Evolutionary conservation across 2,329 filamentous ascomycete species (phyloP).

Genomic region (Ophiosphaerella narmari): DNA sequence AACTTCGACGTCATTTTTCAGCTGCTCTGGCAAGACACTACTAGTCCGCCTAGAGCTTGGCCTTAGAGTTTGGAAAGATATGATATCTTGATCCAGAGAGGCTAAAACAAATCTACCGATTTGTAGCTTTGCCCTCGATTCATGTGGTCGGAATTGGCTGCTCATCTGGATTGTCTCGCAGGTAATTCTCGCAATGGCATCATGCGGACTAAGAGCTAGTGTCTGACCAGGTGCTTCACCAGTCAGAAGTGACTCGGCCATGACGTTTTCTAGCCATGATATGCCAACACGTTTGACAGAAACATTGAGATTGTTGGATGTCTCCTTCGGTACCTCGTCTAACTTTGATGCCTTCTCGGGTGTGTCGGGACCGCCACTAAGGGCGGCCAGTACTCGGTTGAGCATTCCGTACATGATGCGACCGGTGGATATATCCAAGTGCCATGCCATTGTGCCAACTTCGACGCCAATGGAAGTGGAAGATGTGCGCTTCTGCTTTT

Average conservation of each 20-base stretch:
- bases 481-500: slow-evolving; percentile 17
- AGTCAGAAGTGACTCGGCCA: slow-evolving; percentile 27
- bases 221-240: slow-evolving; percentile 1
- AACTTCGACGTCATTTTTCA: slow-evolving; percentile 38
- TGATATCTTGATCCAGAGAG: slow-evolving; percentile 54
- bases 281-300: slow-evolving; percentile 34
- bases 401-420: slow-evolving; percentile 41
- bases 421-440: slow-evolving; percentile 44
- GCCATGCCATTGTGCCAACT: slow-evolving; percentile 39
- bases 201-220: slow-evolving; percentile 31
- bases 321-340: background rate
- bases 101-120: slow-evolving; percentile 54
- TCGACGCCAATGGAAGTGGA: slow-evolving; percentile 32
- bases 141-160: slow-evolving; percentile 19
- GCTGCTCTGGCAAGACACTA: slow-evolving; percentile 25
- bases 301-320: slow-evolving; percentile 21
- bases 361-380: slow-evolving; percentile 13
- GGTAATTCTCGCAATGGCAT: slow-evolving; percentile 34
- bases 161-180: slow-evolving; percentile 30
- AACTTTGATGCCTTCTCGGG: slow-evolving; percentile 3
- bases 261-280: slow-evolving; percentile 38
- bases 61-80: slow-evolving; percentile 53
- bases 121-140: slow-evolving; percentile 28
- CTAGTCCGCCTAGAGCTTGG: slow-evolving; percentile 31
- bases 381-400: slow-evolving; percentile 25